A percentile compares a stretch with the other conserved stretches of the same genome.
Evolutionary conservation across 1,284 basidiomycete genomes (phyloP).

Genomic region (Gymnopus androsaceus): DNA sequence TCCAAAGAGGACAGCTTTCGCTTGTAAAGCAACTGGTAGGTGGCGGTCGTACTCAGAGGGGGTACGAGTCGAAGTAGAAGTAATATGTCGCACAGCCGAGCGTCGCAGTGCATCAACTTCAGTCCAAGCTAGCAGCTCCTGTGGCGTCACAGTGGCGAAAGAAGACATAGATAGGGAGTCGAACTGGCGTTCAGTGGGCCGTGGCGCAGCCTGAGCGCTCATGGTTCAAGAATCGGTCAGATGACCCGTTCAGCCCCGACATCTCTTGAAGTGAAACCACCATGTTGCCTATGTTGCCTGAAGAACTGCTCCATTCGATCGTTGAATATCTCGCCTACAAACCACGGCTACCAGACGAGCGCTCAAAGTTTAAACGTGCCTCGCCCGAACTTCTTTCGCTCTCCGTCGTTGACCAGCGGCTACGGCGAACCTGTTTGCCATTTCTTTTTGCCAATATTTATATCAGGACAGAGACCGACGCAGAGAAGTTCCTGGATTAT

Average conservation of each 20-base stretch:
- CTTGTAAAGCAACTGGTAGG: neutral
- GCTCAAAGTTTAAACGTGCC: neutral
- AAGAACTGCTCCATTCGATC: neutral
- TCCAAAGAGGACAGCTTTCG: neutral
- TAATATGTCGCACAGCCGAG: too few species aligned
- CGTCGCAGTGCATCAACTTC: too few species aligned
- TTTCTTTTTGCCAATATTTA: slow-evolving; percentile 1
- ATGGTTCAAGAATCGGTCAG: too few species aligned
- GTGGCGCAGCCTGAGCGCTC: too few species aligned
- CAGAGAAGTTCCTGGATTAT: neutral
- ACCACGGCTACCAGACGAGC: neutral
- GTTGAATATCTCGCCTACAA: neutral
- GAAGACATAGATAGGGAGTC: too few species aligned
- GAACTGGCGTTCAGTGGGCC: too few species aligned
- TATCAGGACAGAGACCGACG: neutral
- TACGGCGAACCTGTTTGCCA: neutral
- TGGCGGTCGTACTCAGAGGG: neutral
- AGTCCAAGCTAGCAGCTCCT: too few species aligned
- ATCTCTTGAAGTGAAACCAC: neutral
- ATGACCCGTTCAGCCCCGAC: too few species aligned
- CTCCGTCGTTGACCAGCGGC: neutral
- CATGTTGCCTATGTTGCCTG: neutral
- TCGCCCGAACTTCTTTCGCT: neutral
- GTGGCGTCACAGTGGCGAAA: too few species aligned
- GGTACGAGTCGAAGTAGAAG: too few species aligned